Evolutionary conservation across 2,329 filamentous ascomycete species (phyloP).

Genomic region (Epichloe uncinata): DNA sequence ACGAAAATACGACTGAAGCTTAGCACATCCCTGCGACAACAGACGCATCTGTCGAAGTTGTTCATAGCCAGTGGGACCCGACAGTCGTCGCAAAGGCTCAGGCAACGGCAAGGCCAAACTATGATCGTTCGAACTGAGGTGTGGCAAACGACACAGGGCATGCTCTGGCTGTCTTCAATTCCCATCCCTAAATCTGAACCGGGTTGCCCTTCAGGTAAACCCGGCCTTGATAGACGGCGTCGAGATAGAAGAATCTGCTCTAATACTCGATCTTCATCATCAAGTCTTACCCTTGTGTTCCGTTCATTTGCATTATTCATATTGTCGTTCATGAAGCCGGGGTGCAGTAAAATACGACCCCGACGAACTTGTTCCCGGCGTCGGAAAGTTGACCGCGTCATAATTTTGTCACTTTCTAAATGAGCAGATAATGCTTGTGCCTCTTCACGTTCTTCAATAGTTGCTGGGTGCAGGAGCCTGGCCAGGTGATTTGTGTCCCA

Average conservation of each 20-base stretch:
- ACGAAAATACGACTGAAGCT: slow-evolving; percentile 90
- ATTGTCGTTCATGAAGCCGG: slow-evolving; percentile 11
- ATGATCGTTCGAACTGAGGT: slow-evolving; percentile 74
- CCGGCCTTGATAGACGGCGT: slow-evolving; percentile 19
- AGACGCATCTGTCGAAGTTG: slow-evolving; percentile 94
- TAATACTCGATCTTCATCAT: slow-evolving; percentile 47
- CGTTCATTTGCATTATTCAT: slow-evolving; percentile 6
- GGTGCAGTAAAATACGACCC: slow-evolving; percentile 41
- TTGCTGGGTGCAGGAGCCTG: slow-evolving; percentile 67
- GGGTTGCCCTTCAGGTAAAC: not conserved
- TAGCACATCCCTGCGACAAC: slow-evolving; percentile 74
- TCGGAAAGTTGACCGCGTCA: slow-evolving; percentile 71
- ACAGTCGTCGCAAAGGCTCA: slow-evolving; percentile 91
- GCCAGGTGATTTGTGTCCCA: slow-evolving; percentile 59
- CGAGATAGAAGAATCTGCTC: slow-evolving; percentile 46
- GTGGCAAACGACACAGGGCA: slow-evolving; percentile 90
- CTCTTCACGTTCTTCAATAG: slow-evolving; percentile 64
- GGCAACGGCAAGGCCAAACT: slow-evolving; percentile 90
- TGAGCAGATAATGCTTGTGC: slow-evolving; percentile 72
- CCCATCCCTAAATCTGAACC: slow-evolving; percentile 18
- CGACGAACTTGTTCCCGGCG: slow-evolving; percentile 55
- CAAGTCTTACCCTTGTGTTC: slow-evolving; percentile 32
- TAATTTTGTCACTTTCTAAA: slow-evolving; percentile 52
- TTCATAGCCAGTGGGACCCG: slow-evolving; percentile 88
- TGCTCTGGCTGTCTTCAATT: slow-evolving; percentile 56